A percentile compares a stretch with the other conserved stretches of the same genome.
Conservation (phyloP, 2,329 filamentous ascomycete genomes). For the Hirsutella rhossiliensis region DNA sequence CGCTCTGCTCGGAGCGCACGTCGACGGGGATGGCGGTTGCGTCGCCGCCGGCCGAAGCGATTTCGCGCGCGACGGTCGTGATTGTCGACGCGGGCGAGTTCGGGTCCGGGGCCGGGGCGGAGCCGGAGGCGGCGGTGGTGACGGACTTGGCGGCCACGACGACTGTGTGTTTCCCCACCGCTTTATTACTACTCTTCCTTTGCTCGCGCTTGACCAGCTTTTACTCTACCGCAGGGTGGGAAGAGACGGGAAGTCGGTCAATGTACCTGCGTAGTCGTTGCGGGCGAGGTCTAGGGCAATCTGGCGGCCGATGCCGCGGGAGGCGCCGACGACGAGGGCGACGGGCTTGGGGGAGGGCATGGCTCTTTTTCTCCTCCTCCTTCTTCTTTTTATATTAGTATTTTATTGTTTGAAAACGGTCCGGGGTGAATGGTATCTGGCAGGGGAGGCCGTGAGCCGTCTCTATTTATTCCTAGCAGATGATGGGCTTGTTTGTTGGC, state of each 20-base stretch:
- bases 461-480: neutral
- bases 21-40: slow-evolving; percentile 60
- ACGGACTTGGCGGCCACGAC: slow-evolving; percentile 67
- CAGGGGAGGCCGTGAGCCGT: neutral
- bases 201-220: too few species aligned
- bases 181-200: neutral
- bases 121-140: slow-evolving; percentile 43
- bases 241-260: neutral
- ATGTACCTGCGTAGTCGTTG: slow-evolving; percentile 55
- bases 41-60: slow-evolving; percentile 48
- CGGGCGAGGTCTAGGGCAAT: slow-evolving; percentile 65
- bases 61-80: slow-evolving; percentile 67
- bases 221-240: too few species aligned
- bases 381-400: too few species aligned
- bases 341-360: slow-evolving; percentile 31
- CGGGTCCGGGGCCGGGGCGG: slow-evolving; percentile 60
- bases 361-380: too few species aligned
- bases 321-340: slow-evolving; percentile 63
- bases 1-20: slow-evolving; percentile 49
- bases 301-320: slow-evolving; percentile 70
- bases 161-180: slow-evolving; percentile 32
- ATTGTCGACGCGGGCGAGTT: slow-evolving; percentile 68
- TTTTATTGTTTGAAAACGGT: too few species aligned
- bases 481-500: too few species aligned
- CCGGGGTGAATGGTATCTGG: neutral